Conservation (phyloP, 768 basidiomycete species). For the Mycena filopes region DNA sequence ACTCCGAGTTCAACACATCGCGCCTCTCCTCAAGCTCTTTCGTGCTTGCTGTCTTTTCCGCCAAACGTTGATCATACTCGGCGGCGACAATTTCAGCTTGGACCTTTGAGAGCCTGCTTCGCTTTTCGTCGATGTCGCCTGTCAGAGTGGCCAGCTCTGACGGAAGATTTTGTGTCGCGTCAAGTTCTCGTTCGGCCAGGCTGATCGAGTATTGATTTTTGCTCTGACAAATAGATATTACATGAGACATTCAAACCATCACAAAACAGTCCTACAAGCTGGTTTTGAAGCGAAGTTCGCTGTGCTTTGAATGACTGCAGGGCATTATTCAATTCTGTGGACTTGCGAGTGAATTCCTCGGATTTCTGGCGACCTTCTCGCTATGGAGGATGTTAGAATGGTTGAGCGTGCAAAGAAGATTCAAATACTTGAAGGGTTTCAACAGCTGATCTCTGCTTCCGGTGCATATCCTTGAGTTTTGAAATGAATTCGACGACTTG, state of each 20-base stretch:
- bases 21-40: slow-evolving; percentile 73
- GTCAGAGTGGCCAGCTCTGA: slow-evolving; percentile 63
- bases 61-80: slow-evolving; percentile 73
- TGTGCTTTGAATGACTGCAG: slow-evolving; percentile 66
- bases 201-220: slow-evolving; percentile 64
- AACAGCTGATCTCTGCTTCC: slow-evolving; percentile 69
- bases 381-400: slow-evolving; percentile 44
- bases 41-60: slow-evolving; percentile 62
- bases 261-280: slow-evolving; percentile 58
- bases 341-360: slow-evolving; percentile 73
- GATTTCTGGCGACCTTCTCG: slow-evolving; percentile 63
- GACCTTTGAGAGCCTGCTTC: slow-evolving; percentile 65
- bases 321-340: slow-evolving; percentile 65
- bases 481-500: slow-evolving; percentile 80
- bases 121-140: slow-evolving; percentile 79
- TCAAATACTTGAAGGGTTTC: slow-evolving; percentile 72
- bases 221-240: slow-evolving; percentile 42
- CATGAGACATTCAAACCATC: not conserved
- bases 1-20: slow-evolving; percentile 76
- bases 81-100: slow-evolving; percentile 66
- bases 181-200: slow-evolving; percentile 64
- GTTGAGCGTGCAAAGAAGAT: slow-evolving; percentile 1
- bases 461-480: slow-evolving; percentile 69
- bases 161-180: slow-evolving; percentile 64
- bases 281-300: slow-evolving; percentile 60